These are phyloP conservation scores for Annulohypoxylon bovei DNA, from an alignment of 495 filamentous ascomycete species.

Conservation along the genomic window DNA sequence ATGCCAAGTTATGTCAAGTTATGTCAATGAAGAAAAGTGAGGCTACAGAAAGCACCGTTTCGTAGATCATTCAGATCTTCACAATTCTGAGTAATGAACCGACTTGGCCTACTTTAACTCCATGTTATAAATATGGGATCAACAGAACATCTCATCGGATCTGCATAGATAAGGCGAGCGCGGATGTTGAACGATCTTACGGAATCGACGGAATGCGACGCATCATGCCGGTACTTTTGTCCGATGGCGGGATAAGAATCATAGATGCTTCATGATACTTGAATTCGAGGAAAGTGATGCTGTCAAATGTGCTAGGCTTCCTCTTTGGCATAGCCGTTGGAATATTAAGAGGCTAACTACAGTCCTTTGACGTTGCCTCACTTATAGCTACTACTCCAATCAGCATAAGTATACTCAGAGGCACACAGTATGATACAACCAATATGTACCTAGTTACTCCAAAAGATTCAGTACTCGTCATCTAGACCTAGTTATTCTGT, in stretches of 20 bases:
- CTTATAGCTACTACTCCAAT: neutral
- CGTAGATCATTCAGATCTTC: constrained; percentile 17
- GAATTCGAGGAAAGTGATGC: neutral
- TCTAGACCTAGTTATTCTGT: neutral
- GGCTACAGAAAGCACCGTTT: constrained; percentile 8
- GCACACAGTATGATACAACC: neutral
- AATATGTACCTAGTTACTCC: neutral
- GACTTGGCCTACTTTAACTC: neutral
- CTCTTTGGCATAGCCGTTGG: neutral
- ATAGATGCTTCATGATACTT: neutral
- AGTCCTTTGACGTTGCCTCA: neutral
- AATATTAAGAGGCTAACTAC: too few species aligned
- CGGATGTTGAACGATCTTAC: constrained; percentile 9
- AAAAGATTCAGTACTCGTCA: neutral
- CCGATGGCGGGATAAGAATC: neutral
- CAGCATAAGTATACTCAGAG: neutral
- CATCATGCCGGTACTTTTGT: neutral
- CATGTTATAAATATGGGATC: neutral
- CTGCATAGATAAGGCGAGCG: constrained; percentile 12
- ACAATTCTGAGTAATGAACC: neutral
- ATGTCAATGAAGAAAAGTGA: neutral
- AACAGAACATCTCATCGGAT: constrained; percentile 8
- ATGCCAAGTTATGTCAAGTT: neutral
- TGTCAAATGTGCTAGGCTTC: neutral
- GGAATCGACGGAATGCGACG: constrained; percentile 6